Conservation (phyloP, 2,329 filamentous ascomycete genomes). For the Botrytis porri region DNA sequence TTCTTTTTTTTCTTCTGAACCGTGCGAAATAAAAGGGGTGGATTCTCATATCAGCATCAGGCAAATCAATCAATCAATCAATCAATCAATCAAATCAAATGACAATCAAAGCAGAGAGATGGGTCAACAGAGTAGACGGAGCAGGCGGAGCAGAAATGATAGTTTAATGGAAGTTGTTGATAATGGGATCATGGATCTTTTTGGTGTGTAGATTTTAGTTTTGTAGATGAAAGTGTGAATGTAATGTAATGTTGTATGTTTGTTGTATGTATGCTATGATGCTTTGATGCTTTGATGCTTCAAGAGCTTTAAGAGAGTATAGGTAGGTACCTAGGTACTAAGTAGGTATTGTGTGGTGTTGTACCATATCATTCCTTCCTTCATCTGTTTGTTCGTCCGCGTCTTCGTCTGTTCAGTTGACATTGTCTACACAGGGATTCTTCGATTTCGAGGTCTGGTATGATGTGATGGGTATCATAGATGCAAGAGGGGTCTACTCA, state of each 20-base stretch:
- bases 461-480: too few relatives aligned
- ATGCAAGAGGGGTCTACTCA: too few relatives aligned
- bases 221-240: not conserved
- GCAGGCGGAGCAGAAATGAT: not conserved
- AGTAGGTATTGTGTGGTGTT: too few relatives aligned
- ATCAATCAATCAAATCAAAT: conserved; percentile 7
- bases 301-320: too few relatives aligned
- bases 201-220: not conserved
- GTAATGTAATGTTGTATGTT: not conserved
- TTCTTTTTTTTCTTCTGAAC: not conserved
- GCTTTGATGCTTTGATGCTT: too few relatives aligned
- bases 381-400: too few relatives aligned
- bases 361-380: too few relatives aligned
- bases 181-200: not conserved
- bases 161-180: conserved; percentile 6
- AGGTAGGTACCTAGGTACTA: too few relatives aligned
- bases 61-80: not conserved
- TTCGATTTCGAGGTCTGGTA: too few relatives aligned
- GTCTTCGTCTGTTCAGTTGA: too few relatives aligned
- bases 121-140: not conserved
- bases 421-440: too few relatives aligned
- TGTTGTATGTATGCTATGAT: too few relatives aligned
- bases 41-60: not conserved
- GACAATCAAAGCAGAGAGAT: not conserved
- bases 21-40: conserved; percentile 5